Percentiles rank a stretch among this genome's conserved stretches.
phyloP scores from a whole-genome alignment of 2,329 filamentous ascomycete species.

The Diaporthe batatas region DNA sequence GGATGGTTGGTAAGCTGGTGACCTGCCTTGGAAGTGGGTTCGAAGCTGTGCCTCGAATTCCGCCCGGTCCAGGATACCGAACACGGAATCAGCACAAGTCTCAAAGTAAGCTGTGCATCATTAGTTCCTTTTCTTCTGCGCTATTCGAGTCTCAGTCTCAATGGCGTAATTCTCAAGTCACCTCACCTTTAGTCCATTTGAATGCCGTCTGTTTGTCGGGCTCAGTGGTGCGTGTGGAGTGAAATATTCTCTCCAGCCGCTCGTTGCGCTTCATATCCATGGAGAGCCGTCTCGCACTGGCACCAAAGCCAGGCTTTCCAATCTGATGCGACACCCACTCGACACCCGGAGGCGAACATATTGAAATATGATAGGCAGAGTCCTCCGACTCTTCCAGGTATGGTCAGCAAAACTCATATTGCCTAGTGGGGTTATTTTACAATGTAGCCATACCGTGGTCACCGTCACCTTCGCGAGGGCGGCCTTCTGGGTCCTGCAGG shows the following conservation, averaged over 20 bases:
- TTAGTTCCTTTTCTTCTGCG: no score
- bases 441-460: no score
- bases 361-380: conserved; percentile 16
- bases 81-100: background rate
- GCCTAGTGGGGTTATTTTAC: no score
- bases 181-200: background rate
- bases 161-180: no score
- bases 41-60: background rate
- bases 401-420: no score
- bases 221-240: background rate
- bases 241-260: background rate
- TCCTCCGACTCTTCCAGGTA: no score
- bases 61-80: background rate
- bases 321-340: conserved; percentile 36
- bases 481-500: no score
- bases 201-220: conserved; percentile 9
- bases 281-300: conserved; percentile 24
- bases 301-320: conserved; percentile 24
- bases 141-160: no score
- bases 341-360: conserved; percentile 12
- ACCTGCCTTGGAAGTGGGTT: no score
- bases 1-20: no score
- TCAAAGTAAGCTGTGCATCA: conserved; percentile 11
- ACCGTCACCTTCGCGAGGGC: no score
- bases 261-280: conserved; percentile 21